phyloP scores from a whole-genome alignment of 169 alveolate genomes.

The Plasmodium vinckei region DNA sequence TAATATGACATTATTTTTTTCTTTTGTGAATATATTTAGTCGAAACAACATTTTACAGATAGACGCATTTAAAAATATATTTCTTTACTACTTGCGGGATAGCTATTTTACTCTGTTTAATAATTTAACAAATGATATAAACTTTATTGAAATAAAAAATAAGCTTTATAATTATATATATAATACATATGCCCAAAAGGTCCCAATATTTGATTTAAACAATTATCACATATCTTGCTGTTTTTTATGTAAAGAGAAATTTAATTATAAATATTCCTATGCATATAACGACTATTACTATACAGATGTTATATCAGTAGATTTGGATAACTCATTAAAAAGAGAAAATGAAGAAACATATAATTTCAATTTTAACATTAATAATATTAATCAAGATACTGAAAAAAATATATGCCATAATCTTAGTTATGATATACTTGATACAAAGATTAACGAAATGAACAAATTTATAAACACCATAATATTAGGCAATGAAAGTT shows the following conservation, averaged over 20 bases:
- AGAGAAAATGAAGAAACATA: constrained; percentile 3
- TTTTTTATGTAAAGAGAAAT: constrained; percentile 45
- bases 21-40: constrained; percentile 45
- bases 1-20: neutral
- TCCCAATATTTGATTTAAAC: constrained; percentile 43
- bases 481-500: neutral
- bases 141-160: constrained; percentile 28
- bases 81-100: constrained; percentile 50
- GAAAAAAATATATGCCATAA: neutral
- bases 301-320: constrained; percentile 46
- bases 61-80: constrained; percentile 22
- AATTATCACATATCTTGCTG: constrained; percentile 31
- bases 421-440: neutral
- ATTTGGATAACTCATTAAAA: constrained; percentile 31
- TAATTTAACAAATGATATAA: constrained; percentile 2
- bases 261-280: constrained; percentile 47
- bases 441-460: neutral
- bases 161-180: constrained; percentile 45
- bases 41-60: constrained; percentile 16
- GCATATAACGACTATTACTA: constrained; percentile 67
- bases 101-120: constrained; percentile 24
- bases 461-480: neutral
- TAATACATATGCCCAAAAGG: constrained; percentile 32
- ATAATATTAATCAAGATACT: constrained; percentile 5
- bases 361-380: constrained; percentile 1